These are phyloP conservation scores for Groenewaldozyma tartarivorans DNA, from an alignment of 805 yeast species.

Conservation along the genomic window DNA sequence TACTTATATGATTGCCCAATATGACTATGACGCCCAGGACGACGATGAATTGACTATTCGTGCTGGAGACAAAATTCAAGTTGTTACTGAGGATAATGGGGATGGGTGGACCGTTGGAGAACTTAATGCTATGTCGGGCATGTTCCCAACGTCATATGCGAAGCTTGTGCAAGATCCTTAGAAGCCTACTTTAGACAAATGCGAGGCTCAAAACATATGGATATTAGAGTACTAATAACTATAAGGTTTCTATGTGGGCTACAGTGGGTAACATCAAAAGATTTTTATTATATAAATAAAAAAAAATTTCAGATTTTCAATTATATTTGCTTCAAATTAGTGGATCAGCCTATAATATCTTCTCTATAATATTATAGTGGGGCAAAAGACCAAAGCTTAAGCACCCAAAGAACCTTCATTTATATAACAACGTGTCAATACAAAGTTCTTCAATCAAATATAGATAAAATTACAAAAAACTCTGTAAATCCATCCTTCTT, in stretches of 20 bases:
- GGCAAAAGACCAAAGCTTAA: too few species aligned
- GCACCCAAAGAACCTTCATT: too few species aligned
- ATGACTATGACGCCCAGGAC: constrained; percentile 68
- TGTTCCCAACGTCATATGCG: constrained; percentile 75
- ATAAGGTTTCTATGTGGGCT: too few species aligned
- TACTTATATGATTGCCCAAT: constrained; percentile 50
- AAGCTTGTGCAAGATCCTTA: constrained; percentile 3
- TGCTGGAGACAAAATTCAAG: constrained; percentile 64
- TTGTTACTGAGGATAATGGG: constrained; percentile 59
- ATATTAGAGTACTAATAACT: not conserved
- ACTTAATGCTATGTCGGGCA: constrained; percentile 51
- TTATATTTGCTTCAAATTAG: too few species aligned
- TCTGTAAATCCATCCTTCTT: too few species aligned
- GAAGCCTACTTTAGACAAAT: not conserved
- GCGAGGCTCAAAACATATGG: not conserved
- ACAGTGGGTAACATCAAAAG: not conserved
- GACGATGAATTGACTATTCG: constrained; percentile 65
- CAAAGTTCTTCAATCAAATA: too few species aligned
- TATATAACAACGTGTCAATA: too few species aligned
- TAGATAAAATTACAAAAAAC: too few species aligned
- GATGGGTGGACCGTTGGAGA: constrained; percentile 96
- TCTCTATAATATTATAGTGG: too few species aligned
- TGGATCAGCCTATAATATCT: too few species aligned
- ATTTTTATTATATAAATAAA: too few species aligned
- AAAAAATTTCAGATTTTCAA: too few species aligned